Percentiles rank a stretch among this genome's conserved stretches.
These are phyloP conservation scores for Raphanus sativus DNA, from an alignment of 345 rosid species.

Conservation along the genomic window DNA sequence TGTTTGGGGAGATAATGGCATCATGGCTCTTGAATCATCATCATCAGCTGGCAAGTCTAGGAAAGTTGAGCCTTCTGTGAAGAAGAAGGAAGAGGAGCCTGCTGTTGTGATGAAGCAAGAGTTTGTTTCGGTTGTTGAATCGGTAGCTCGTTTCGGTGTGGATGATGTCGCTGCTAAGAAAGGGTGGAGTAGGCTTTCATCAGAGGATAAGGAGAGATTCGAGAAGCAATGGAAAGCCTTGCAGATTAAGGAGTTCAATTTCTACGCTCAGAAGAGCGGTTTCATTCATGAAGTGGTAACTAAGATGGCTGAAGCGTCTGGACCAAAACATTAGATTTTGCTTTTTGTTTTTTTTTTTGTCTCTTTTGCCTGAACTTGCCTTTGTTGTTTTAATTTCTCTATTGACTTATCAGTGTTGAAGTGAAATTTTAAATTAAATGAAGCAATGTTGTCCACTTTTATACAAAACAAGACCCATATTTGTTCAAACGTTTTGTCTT, in stretches of 20 bases:
- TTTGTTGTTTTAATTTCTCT: background rate
- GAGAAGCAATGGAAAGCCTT: conserved; percentile 33
- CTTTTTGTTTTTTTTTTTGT: background rate
- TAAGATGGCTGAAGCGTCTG: conserved; percentile 25
- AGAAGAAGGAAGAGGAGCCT: conserved; percentile 6
- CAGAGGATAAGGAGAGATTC: conserved; percentile 24
- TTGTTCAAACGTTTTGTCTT: background rate
- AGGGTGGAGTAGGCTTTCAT: conserved; percentile 19
- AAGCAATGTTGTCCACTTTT: background rate
- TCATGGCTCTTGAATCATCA: conserved; percentile 20
- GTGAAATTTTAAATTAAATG: background rate
- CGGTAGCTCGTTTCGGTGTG: conserved; percentile 20
- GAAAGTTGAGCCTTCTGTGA: conserved; percentile 4
- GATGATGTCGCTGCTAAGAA: conserved; percentile 32
- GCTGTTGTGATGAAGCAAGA: background rate
- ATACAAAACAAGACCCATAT: background rate
- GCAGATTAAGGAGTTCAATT: conserved; percentile 17
- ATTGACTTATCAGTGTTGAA: background rate
- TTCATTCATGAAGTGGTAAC: conserved; percentile 20
- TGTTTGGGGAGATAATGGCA: conserved; percentile 43
- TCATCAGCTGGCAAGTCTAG: conserved; percentile 15
- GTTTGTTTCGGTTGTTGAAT: background rate
- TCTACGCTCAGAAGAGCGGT: conserved; percentile 23
- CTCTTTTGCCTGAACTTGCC: background rate
- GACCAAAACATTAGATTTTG: conserved; percentile 1